Evolutionary conservation across 208 protist species (phyloP), one percentile per base, ranked within the genome.

Genomic region (Trichomonas gallinae): DNA sequence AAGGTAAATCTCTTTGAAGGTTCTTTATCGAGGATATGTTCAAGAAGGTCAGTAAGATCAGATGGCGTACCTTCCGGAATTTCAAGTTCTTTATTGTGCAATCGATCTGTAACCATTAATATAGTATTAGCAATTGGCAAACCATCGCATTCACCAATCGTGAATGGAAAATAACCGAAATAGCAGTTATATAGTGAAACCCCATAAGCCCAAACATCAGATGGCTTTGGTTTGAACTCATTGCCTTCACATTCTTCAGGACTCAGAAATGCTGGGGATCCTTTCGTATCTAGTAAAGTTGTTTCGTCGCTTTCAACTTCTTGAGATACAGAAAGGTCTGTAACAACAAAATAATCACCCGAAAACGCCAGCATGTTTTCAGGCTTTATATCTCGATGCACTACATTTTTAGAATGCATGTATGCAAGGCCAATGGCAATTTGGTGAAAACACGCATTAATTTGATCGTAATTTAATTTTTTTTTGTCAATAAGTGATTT

Each of bases 201-300:
- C 2, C 87, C 87, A 51, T 93, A 93, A 15, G 87, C 40, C 87
- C 87, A 93, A 26, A 93, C 87, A 51, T 93, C 87, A 49, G 87
- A 17, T 17, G 15, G 87, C 31, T 93, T 93, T 93, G n/a, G n/a
- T 10, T 51, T 38, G 45, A 93, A 93, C n/a, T 48, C 17, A 17
- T 48, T 40, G 34, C 40, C 87, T 48, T 23, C 44, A 31, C 87
- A 93, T 38, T 93, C 87, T 38, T 93, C 87, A 49, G 87, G 87
- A 31, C 40, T 48, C 0, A 93, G 44, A 51, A 93, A 93, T 11
- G 87, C 87, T 17, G 87, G 87, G 0, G 87, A 93, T 17, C 87
- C 87, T 93, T 93, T 93, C 21, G 44, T 93, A 26, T 93, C 87
- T 38, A 34, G 1, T 0, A 93, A 23, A 0, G 36, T 11, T 9